phyloP scores from a whole-genome alignment of 495 filamentous ascomycete species.

The Hypoxylon subgilvum region DNA sequence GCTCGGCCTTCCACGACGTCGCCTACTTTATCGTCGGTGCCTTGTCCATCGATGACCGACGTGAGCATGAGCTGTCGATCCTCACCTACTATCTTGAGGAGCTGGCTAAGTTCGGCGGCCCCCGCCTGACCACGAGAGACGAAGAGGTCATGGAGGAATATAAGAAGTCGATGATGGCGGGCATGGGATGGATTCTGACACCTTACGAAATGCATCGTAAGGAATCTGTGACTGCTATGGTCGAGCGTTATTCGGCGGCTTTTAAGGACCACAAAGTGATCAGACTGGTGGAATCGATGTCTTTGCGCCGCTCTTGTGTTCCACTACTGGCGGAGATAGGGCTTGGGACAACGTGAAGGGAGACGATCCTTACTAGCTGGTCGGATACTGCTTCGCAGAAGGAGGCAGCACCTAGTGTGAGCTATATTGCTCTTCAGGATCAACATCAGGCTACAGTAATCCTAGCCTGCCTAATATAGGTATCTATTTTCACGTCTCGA shows the following conservation, averaged over 20 bases:
- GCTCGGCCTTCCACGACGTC: slow-evolving; percentile 38
- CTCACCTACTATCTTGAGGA: slow-evolving; percentile 62
- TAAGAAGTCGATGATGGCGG: slow-evolving; percentile 18
- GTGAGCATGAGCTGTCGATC: slow-evolving; percentile 71
- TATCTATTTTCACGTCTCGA: no score
- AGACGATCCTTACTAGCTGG: no score
- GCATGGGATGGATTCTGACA: not conserved
- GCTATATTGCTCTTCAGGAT: no score
- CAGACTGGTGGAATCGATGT: slow-evolving; percentile 10
- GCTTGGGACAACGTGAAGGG: no score
- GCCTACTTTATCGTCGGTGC: slow-evolving; percentile 33
- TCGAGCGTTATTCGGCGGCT: not conserved
- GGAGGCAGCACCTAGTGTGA: no score
- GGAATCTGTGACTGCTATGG: not conserved
- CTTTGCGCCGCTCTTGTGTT: no score
- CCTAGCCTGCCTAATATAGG: no score
- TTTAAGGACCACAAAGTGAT: slow-evolving; percentile 6
- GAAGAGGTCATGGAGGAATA: slow-evolving; percentile 38
- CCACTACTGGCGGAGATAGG: no score
- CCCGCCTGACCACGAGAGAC: slow-evolving; percentile 31
- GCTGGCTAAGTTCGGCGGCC: slow-evolving; percentile 30
- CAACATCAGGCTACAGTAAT: no score
- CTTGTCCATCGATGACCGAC: slow-evolving; percentile 65
- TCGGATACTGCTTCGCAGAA: no score
- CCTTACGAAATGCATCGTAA: slow-evolving; percentile 9